Evolutionary conservation across 768 basidiomycete genomes (phyloP).

Genomic region (Tubosaeta brunneosetosa): DNA sequence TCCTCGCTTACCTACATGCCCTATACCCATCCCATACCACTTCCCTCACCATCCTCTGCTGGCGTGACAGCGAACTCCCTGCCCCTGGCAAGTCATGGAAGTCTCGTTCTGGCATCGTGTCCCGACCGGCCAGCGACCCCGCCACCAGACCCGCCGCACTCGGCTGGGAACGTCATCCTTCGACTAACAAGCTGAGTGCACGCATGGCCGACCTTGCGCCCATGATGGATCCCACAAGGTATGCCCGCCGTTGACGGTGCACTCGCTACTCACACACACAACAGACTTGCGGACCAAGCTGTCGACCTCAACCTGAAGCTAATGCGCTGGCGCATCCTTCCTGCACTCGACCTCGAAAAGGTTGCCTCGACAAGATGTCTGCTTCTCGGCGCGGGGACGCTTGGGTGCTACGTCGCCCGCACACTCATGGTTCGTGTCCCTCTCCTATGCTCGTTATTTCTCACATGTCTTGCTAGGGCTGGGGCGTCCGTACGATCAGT

Average conservation of each 20-base stretch:
- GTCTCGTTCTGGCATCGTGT: slow-evolving; percentile 57
- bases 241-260: background rate
- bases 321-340: slow-evolving; percentile 97
- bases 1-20: slow-evolving; percentile 74
- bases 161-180: slow-evolving; percentile 92
- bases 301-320: slow-evolving; percentile 97
- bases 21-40: slow-evolving; percentile 47
- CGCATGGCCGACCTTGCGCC: slow-evolving; percentile 87
- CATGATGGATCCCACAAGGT: slow-evolving; percentile 93
- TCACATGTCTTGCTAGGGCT: slow-evolving; percentile 53
- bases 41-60: slow-evolving; percentile 64
- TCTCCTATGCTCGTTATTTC: background rate
- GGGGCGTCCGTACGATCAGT: slow-evolving; percentile 93
- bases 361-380: slow-evolving; percentile 76
- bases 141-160: slow-evolving; percentile 56
- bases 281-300: slow-evolving; percentile 88
- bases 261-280: background rate
- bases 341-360: slow-evolving; percentile 82
- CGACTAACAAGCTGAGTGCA: slow-evolving; percentile 79
- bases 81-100: slow-evolving; percentile 43
- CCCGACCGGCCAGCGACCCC: slow-evolving; percentile 12
- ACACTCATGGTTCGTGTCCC: slow-evolving; percentile 63
- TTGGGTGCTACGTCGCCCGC: slow-evolving; percentile 94
- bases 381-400: slow-evolving; percentile 89
- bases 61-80: slow-evolving; percentile 63